Evolutionary conservation across 2,329 filamentous ascomycete genomes (phyloP).

Genomic region (Sarocladium strictum): DNA sequence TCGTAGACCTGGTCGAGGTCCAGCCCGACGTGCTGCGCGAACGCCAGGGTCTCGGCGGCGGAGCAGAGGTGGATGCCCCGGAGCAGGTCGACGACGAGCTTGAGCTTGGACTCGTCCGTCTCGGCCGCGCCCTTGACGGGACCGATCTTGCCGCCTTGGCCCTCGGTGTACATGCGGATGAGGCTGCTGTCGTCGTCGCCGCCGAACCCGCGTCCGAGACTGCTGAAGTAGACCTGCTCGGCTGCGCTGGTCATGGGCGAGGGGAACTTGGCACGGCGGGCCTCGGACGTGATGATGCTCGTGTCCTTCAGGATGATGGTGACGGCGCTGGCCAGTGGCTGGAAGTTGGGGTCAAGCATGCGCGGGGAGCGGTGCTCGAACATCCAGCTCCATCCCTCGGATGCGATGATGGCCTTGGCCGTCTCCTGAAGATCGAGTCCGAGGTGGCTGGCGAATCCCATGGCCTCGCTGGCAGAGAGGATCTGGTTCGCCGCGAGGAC

Average conservation of each 20-base stretch:
- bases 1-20: slow-evolving; percentile 40
- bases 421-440: slow-evolving; percentile 43
- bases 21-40: slow-evolving; percentile 32
- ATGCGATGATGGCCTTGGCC: slow-evolving; percentile 36
- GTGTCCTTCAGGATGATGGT: slow-evolving; percentile 57
- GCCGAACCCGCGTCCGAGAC: slow-evolving; percentile 48
- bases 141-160: slow-evolving; percentile 22
- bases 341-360: slow-evolving; percentile 45
- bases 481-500: slow-evolving; percentile 61
- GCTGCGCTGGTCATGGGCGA: slow-evolving; percentile 55
- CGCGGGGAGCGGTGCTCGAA: slow-evolving; percentile 52
- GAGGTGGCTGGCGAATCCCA: slow-evolving; percentile 52
- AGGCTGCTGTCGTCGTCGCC: slow-evolving; percentile 38
- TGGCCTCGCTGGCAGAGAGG: slow-evolving; percentile 51
- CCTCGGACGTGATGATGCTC: slow-evolving; percentile 62
- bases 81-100: slow-evolving; percentile 32
- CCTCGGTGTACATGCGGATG: slow-evolving; percentile 36
- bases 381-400: slow-evolving; percentile 55
- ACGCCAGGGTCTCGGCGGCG: slow-evolving; percentile 36
- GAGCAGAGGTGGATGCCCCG: slow-evolving; percentile 38
- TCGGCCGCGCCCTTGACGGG: slow-evolving; percentile 47
- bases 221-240: slow-evolving; percentile 59
- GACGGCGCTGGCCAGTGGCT: slow-evolving; percentile 51
- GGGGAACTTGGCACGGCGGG: slow-evolving; percentile 50
- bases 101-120: slow-evolving; percentile 46